Evolutionary conservation across 2,329 filamentous ascomycete genomes (phyloP).

Genomic region (Apiospora rasikravindrae): DNA sequence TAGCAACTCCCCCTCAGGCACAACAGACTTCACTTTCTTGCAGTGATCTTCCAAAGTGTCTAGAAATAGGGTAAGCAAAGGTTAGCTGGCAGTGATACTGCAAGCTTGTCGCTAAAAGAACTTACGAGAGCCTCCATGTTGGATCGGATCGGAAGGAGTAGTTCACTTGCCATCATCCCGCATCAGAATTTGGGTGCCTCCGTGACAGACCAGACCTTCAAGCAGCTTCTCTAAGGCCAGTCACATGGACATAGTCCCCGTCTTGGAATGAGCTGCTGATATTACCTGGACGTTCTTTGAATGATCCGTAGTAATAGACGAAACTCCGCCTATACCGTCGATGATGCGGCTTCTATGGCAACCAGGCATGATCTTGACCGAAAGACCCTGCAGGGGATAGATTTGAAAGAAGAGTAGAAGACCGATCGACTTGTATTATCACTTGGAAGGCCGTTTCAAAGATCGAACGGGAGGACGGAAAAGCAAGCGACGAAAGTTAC

Average conservation of each 20-base stretch:
- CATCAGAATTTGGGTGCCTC: constrained; percentile 45
- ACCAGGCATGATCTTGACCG: too few species aligned
- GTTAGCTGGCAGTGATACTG: neutral
- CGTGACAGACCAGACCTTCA: constrained; percentile 53
- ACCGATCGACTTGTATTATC: too few species aligned
- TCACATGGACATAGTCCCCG: constrained; percentile 54
- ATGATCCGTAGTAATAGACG: neutral
- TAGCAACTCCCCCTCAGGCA: constrained; percentile 38
- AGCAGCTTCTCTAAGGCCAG: constrained; percentile 52
- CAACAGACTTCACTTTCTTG: constrained; percentile 23
- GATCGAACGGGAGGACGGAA: too few species aligned
- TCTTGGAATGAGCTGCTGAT: constrained; percentile 49
- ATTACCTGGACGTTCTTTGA: constrained; percentile 42
- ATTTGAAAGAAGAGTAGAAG: neutral
- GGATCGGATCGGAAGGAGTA: neutral
- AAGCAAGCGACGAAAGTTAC: too few species aligned
- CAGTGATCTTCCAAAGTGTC: neutral
- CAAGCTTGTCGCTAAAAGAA: neutral
- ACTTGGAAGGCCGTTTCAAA: too few species aligned
- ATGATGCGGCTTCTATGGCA: neutral
- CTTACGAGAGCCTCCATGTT: neutral
- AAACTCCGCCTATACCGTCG: neutral
- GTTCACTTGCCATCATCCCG: constrained; percentile 39
- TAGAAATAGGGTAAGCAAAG: neutral
- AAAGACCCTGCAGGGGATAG: neutral